Evolutionary conservation across 257 asterid genomes (phyloP).

Genomic region (Plantago major): DNA sequence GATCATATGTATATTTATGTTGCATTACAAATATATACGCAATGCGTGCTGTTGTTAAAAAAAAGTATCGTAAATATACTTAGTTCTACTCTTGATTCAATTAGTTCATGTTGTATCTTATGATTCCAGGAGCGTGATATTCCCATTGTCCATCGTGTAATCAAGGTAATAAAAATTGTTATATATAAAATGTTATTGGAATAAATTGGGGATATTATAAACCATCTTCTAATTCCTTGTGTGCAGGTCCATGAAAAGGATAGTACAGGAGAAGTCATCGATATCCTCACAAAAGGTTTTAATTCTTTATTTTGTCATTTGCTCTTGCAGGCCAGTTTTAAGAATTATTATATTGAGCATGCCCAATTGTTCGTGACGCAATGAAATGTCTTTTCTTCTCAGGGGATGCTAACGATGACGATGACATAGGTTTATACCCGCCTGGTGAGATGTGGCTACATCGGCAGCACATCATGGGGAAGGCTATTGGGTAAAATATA

Average conservation of each 20-base stretch:
- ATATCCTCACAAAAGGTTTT: constrained; percentile 76
- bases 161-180: constrained; percentile 35
- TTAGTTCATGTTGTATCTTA: not conserved
- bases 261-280: constrained; percentile 48
- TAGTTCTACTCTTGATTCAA: not conserved
- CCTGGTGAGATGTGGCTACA: constrained; percentile 68
- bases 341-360: not conserved
- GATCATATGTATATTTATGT: too few relatives aligned
- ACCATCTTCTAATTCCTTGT: not conserved
- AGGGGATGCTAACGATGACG: constrained; percentile 55
- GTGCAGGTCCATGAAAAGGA: constrained; percentile 60
- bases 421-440: constrained; percentile 59
- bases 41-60: too few relatives aligned
- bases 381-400: constrained; percentile 10
- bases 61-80: too few relatives aligned
- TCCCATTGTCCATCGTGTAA: constrained; percentile 86
- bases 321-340: not conserved
- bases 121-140: constrained; percentile 44
- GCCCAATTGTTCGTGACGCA: not conserved
- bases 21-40: too few relatives aligned
- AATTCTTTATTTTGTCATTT: not conserved
- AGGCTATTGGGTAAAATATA: constrained; percentile 66
- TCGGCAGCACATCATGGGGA: constrained; percentile 58
- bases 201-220: not conserved
- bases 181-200: not conserved